Evolutionary conservation across 2,329 filamentous ascomycete genomes (phyloP).

Genomic region (Monosporascus cannonballus): DNA sequence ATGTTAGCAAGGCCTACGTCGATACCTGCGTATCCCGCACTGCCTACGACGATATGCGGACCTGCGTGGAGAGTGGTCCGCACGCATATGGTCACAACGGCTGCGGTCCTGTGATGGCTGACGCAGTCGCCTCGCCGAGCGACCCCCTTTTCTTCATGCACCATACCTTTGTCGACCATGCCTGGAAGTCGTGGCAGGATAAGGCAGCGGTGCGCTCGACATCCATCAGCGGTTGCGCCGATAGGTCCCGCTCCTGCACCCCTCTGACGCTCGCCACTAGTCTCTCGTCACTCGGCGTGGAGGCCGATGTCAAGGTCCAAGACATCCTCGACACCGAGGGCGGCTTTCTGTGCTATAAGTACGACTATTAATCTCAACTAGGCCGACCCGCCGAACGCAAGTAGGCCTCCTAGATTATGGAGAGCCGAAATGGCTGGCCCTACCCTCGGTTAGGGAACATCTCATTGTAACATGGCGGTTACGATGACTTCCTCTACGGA

Average conservation of each 20-base stretch:
- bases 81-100: conserved; percentile 29
- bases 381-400: neutral
- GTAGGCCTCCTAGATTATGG: too few species aligned
- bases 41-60: conserved; percentile 5
- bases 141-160: conserved; percentile 29
- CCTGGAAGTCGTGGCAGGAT: conserved; percentile 25
- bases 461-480: too few species aligned
- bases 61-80: conserved; percentile 15
- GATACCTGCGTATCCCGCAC: conserved; percentile 6
- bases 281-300: conserved; percentile 19
- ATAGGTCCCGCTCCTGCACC: conserved; percentile 12
- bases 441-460: too few species aligned
- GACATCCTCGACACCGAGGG: conserved; percentile 19
- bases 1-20: conserved; percentile 6
- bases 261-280: conserved; percentile 22
- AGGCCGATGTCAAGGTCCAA: conserved; percentile 21
- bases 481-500: too few species aligned
- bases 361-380: conserved; percentile 17
- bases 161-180: conserved; percentile 25
- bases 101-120: conserved; percentile 25
- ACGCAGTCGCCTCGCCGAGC: conserved; percentile 23
- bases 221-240: conserved; percentile 22
- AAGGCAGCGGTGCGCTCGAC: conserved; percentile 14
- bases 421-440: too few species aligned
- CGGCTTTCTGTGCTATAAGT: conserved; percentile 23